Percentiles rank a stretch among this genome's conserved stretches.
These are phyloP conservation scores for Pichia sp. DNA, from an alignment of 1,139 yeast species.

Conservation along the genomic window DNA sequence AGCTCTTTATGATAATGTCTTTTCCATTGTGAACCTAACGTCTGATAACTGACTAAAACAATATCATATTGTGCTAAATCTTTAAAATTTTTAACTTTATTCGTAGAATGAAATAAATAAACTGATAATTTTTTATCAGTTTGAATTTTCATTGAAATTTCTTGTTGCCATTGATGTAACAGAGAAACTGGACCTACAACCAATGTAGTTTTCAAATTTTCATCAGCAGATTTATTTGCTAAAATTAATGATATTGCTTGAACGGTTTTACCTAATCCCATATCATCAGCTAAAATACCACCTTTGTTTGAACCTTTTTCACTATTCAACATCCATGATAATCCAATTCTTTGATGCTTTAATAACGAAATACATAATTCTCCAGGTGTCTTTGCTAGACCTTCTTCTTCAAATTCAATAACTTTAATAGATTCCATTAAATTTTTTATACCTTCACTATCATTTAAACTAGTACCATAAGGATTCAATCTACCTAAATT, in stretches of 20 bases:
- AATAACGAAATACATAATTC: conserved; percentile 59
- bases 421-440: conserved; percentile 63
- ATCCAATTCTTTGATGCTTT: conserved; percentile 82
- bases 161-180: conserved; percentile 78
- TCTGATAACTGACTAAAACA: conserved; percentile 72
- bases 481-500: conserved; percentile 4
- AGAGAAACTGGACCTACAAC: conserved; percentile 83
- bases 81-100: conserved; percentile 37
- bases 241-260: conserved; percentile 71
- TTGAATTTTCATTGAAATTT: conserved; percentile 57
- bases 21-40: conserved; percentile 63
- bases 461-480: conserved; percentile 15
- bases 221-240: conserved; percentile 39
- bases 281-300: conserved; percentile 86
- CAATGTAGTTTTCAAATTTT: conserved; percentile 49
- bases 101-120: conserved; percentile 55
- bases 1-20: conserved; percentile 45
- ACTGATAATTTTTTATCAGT: conserved; percentile 40
- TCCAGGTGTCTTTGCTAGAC: conserved; percentile 62
- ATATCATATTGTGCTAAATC: conserved; percentile 58
- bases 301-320: conserved; percentile 60
- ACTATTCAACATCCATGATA: conserved; percentile 71
- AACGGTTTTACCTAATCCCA: conserved; percentile 92
- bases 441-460: conserved; percentile 41
- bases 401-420: conserved; percentile 45